phyloP scores from a whole-genome alignment of 331 rosid species.

The Pyrus hybrid region DNA sequence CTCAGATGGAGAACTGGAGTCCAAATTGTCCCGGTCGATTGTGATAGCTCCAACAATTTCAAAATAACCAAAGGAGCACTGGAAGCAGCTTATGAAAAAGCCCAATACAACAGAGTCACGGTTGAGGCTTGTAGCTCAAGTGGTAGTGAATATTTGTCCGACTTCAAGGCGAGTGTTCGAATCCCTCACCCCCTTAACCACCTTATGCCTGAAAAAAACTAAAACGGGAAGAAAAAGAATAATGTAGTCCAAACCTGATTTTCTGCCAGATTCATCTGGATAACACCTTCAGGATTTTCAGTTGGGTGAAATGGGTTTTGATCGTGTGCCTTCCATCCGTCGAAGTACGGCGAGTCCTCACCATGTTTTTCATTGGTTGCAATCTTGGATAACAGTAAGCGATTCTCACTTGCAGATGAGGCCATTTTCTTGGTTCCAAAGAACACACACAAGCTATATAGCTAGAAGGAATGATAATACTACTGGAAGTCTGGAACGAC shows the following conservation, averaged over 20 bases:
- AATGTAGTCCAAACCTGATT: conserved; percentile 25
- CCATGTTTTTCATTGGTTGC: conserved; percentile 69
- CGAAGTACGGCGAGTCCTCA: conserved; percentile 69
- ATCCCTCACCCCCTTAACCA: neutral
- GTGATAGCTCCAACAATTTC: conserved; percentile 69
- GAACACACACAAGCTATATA: neutral
- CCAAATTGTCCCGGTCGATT: conserved; percentile 55
- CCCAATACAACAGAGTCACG: conserved; percentile 18
- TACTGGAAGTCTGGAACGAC: neutral
- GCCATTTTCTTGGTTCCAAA: conserved; percentile 4
- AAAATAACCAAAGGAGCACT: conserved; percentile 53
- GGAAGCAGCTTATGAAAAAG: conserved; percentile 52
- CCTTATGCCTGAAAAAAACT: neutral
- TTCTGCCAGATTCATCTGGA: conserved; percentile 95
- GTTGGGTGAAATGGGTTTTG: conserved; percentile 52
- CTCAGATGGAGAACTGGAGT: conserved; percentile 66
- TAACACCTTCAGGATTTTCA: conserved; percentile 59
- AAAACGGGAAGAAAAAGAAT: neutral
- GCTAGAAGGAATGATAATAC: neutral
- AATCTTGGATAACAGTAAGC: conserved; percentile 49
- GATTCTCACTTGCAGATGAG: conserved; percentile 6
- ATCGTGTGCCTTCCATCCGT: conserved; percentile 85
- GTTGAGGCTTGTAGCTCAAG: neutral
- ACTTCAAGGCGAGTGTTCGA: neutral
- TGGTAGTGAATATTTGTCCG: neutral